Evolutionary conservation across 2,329 filamentous ascomycete genomes (phyloP).

Genomic region (Fulvia fulva): DNA sequence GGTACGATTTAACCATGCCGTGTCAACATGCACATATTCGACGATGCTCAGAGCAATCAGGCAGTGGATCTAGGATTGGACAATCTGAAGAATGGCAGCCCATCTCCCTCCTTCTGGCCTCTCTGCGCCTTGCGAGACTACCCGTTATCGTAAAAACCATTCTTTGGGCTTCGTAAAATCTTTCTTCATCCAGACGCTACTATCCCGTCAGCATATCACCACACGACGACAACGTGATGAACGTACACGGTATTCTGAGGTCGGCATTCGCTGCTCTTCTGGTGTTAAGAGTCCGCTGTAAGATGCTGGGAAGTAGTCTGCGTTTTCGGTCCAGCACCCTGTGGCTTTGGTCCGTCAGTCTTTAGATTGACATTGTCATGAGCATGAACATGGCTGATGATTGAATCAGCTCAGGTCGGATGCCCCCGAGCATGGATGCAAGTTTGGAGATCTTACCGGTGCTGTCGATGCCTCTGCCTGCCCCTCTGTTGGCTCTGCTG

Average conservation of each 20-base stretch:
- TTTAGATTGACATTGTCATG: no score
- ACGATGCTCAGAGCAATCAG: neutral
- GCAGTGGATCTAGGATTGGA: neutral
- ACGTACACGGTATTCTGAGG: neutral
- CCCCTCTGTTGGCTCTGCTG: no score
- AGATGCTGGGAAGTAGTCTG: neutral
- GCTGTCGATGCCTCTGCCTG: no score
- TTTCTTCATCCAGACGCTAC: no score
- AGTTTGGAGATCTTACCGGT: neutral
- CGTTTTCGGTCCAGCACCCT: no score
- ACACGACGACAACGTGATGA: neutral
- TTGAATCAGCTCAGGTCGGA: neutral
- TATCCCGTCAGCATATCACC: neutral
- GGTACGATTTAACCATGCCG: neutral
- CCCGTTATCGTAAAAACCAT: neutral
- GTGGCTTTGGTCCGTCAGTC: neutral
- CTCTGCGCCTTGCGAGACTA: neutral
- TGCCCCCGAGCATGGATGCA: neutral
- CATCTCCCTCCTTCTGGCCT: no score
- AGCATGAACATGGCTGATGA: no score
- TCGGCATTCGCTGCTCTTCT: neutral
- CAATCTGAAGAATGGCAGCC: neutral
- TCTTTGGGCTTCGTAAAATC: neutral
- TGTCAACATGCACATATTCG: neutral
- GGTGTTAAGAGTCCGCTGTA: neutral